Conservation (phyloP, 108 stramenopile species). For the Nitzschia putrida region DNA sequence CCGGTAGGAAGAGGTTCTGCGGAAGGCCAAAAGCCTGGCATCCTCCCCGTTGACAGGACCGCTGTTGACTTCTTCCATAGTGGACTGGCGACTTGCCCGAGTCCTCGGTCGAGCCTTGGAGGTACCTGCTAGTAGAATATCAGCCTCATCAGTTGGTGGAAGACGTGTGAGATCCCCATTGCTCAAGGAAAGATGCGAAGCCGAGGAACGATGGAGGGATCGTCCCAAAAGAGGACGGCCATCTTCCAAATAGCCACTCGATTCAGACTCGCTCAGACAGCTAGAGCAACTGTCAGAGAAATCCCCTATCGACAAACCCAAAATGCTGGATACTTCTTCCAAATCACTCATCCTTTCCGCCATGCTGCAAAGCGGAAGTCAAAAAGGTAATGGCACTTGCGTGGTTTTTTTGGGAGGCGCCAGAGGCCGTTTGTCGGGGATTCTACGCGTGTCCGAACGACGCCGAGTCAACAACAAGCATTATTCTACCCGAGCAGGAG, state of each 20-base stretch:
- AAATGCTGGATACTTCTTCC: too few relatives aligned
- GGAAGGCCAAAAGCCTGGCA: background rate
- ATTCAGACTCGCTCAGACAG: conserved; percentile 14
- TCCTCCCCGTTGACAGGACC: conserved; percentile 2
- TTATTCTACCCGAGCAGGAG: too few relatives aligned
- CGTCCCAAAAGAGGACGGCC: too few relatives aligned
- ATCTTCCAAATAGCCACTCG: background rate
- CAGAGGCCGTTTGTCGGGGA: background rate
- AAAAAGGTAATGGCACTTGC: background rate
- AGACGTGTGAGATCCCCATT: too few relatives aligned
- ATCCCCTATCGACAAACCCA: conserved; percentile 17
- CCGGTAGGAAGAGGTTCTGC: conserved; percentile 7
- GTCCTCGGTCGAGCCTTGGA: background rate
- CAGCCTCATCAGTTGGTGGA: too few relatives aligned
- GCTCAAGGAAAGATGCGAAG: too few relatives aligned
- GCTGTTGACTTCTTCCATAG: background rate
- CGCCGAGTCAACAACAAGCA: too few relatives aligned
- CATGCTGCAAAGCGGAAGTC: too few relatives aligned
- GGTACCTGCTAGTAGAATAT: too few relatives aligned
- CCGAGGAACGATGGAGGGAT: too few relatives aligned
- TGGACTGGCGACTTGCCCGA: background rate
- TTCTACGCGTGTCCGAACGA: background rate
- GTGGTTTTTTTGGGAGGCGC: background rate
- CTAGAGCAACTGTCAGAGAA: conserved; percentile 13
- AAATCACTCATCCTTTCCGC: too few relatives aligned